A percentile compares a stretch with the other conserved stretches of the same genome.
Conservation (phyloP, 2,329 filamentous ascomycete genomes). For the Alternaria postmessia region DNA sequence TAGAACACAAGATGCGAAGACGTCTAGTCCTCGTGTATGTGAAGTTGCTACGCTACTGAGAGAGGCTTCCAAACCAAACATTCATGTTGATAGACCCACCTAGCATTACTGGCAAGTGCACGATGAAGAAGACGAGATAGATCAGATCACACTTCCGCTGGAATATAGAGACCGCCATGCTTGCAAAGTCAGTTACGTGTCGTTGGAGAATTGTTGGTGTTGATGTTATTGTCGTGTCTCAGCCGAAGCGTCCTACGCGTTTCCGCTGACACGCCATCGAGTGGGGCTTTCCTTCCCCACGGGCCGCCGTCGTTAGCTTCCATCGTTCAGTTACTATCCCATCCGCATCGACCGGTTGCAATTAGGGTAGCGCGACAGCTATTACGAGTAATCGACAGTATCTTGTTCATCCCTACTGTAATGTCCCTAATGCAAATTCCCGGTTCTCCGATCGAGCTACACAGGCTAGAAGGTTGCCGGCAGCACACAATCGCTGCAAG, state of each 20-base stretch:
- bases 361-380: not conserved
- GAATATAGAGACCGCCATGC: constrained; percentile 42
- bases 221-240: constrained; percentile 1
- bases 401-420: not conserved
- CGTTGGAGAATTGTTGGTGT: constrained; percentile 1
- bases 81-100: constrained; percentile 49
- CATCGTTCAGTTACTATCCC: not conserved
- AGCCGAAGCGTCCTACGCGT: not conserved
- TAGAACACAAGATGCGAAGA: not conserved
- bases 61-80: not conserved
- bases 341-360: not conserved
- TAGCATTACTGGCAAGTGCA: constrained; percentile 69
- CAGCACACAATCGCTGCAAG: not conserved
- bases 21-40: not conserved
- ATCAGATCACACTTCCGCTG: constrained; percentile 55
- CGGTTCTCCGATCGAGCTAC: not conserved
- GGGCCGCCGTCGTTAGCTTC: not conserved
- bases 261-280: not conserved
- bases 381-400: not conserved
- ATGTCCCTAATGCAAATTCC: not conserved
- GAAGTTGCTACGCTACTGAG: not conserved
- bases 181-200: not conserved
- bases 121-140: constrained; percentile 68
- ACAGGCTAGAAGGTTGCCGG: not conserved
- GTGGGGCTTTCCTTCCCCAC: not conserved